phyloP scores from a whole-genome alignment of 345 rosid species.

The Brassica nigra region DNA sequence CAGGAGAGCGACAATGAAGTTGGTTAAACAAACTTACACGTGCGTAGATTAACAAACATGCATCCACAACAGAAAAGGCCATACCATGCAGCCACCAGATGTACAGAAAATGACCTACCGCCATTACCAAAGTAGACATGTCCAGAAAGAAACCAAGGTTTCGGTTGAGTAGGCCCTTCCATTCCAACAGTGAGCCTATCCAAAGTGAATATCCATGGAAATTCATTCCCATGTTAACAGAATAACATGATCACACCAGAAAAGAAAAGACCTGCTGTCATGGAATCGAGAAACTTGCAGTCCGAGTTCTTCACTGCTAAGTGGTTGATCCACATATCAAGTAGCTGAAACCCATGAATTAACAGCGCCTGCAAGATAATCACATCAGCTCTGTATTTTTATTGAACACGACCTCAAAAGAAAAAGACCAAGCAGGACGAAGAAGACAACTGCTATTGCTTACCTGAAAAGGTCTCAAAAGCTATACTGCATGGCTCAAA shows the following conservation, averaged over 20 bases:
- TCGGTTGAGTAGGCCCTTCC: conserved; percentile 88
- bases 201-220: conserved; percentile 8
- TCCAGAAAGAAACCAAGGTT: conserved; percentile 89
- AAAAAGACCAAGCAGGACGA: neutral
- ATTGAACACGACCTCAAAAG: conserved; percentile 6
- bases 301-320: conserved; percentile 56
- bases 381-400: neutral
- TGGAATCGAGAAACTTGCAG: conserved; percentile 65
- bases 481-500: conserved; percentile 50
- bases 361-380: conserved; percentile 63
- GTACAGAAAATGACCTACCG: conserved; percentile 85
- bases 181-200: conserved; percentile 86
- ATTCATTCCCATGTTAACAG: neutral
- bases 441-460: conserved; percentile 8
- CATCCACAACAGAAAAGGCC: conserved; percentile 86
- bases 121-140: conserved; percentile 87
- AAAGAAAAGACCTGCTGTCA: conserved; percentile 62
- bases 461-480: conserved; percentile 48
- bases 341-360: conserved; percentile 92
- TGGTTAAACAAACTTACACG: conserved; percentile 55
- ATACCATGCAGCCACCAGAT: conserved; percentile 95
- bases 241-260: conserved; percentile 10
- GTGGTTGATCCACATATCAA: conserved; percentile 85
- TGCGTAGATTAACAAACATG: conserved; percentile 79
- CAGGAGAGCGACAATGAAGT: no score